Base-by-base conservation (phyloP, 306 rosid species). In the Malus sieversii region DNA sequence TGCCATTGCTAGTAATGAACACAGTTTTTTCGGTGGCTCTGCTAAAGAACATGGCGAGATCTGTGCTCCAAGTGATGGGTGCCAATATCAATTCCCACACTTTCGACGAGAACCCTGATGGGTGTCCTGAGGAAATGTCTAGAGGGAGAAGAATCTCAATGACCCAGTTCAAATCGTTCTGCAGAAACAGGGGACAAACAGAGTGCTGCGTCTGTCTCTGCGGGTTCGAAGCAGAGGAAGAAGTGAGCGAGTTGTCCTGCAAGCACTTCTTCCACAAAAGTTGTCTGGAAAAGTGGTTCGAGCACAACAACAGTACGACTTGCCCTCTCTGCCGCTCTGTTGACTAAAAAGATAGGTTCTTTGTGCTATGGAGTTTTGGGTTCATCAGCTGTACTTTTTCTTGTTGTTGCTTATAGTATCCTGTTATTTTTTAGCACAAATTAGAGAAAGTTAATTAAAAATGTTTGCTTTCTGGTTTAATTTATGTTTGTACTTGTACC, bases 271-370 rank as follows among this genome's bases (percentile, higher is more conserved):
- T 91, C 82, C 97, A 92, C 74, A 87, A 77, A 80, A 67, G n/a
- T 10, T 92, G 98, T 77, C 78, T 92, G 40, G 93, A 88, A 6
- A 88, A 85, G 78, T 94, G 97, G 98, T 94, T 94, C 38, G 58
- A 74, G 25, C 88, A 88, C 82, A 82, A 84, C 38, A 96, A 83
- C 53, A 18, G 19, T 25, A 6, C 18, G 23, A 79, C 95, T 0
- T 91, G 97, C 78, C 97, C 98, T 80, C 77, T 94, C 29, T 94
- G 98, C 75, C 96, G 97, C 72, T 94, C 95, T 20, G 66, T 71
- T 18, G 73, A 85, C 16, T 88, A 83, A 65, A 15, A 33, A 2
- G 32, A 22, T 1, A 22, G 5, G 25, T 61, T 59, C 44, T 38
- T n/a, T 20, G 29, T 53, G 38, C 2, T 33, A n/a, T 25, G 66